phyloP scores from a whole-genome alignment of 2,329 filamentous ascomycete species.

The Pseudogymnoascus sp. region DNA sequence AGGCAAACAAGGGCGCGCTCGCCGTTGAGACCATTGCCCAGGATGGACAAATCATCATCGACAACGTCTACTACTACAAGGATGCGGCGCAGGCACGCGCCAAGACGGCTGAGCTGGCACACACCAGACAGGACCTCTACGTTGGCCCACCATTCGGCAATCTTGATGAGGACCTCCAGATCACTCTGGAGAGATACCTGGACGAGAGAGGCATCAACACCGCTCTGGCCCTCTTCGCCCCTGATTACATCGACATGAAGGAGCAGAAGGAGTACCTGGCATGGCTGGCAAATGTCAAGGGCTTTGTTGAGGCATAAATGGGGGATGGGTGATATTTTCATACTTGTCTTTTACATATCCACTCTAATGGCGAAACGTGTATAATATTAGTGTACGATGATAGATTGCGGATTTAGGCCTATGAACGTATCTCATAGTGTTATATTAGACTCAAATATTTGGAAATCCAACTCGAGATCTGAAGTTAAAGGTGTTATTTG shows the following conservation, averaged over 20 bases:
- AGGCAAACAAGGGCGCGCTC: constrained; percentile 70
- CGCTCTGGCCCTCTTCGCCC: constrained; percentile 79
- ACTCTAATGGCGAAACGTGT: constrained; percentile 12
- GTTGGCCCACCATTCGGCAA: constrained; percentile 87
- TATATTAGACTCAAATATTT: neutral
- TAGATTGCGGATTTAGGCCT: neutral
- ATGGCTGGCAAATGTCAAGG: constrained; percentile 84
- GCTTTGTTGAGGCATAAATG: constrained; percentile 65
- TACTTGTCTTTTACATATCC: constrained; percentile 8
- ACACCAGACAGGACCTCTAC: constrained; percentile 71
- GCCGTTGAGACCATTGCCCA: constrained; percentile 80
- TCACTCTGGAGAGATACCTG: constrained; percentile 84
- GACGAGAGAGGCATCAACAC: constrained; percentile 90
- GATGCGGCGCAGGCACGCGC: constrained; percentile 71
- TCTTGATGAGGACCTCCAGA: constrained; percentile 91
- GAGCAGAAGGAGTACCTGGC: constrained; percentile 94
- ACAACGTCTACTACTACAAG: constrained; percentile 83
- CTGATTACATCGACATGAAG: constrained; percentile 96
- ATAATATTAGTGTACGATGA: constrained; percentile 6
- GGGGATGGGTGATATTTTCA: neutral
- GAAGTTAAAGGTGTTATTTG: neutral
- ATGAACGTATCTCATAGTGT: neutral
- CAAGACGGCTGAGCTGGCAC: constrained; percentile 66
- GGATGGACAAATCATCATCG: constrained; percentile 78
- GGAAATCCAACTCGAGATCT: neutral